Evolutionary conservation across 1,284 basidiomycete genomes (phyloP), one percentile per base, ranked within the genome.

Genomic region (Vanrija sp.): DNA sequence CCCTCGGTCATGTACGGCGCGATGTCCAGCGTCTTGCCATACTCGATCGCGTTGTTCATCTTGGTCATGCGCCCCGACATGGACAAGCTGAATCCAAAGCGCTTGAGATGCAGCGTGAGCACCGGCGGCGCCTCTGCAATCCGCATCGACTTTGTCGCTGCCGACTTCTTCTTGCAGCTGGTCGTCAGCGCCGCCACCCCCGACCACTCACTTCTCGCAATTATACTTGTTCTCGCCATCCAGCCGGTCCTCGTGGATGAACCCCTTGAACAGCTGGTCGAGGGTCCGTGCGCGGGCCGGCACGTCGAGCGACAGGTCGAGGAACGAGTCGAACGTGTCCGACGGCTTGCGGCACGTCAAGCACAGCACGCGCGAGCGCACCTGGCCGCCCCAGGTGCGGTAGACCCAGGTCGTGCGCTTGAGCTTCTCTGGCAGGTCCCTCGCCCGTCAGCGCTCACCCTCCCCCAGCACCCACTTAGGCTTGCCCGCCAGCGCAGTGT

Each of bases 71-170:
- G 88, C n/a, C 68, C 65, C 23, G 56, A 62, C 45, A 58, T 66
- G 16, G 58, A 51, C 31, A 61, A 61, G 51, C 62, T 66, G 55
- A 70, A 65, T n/a, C 64, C 67, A 75, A 99, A 99, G 18, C 96
- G 85, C 77, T 98, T 98, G 39, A 99, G 79, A 68, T 98, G 96
- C n/a, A 99, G 81, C 0, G 94, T 97, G 35, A 99, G 81, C n/a
- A 94, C 86, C 19, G 84, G 77, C 0, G 96, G 96, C 2, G 93
- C 88, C 53, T 90, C 82, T 51, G 95, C 85, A 50, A 99, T 73
- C 69, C 89, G 91, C 57, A 71, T 67, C 7, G 54, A 61, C 53
- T 73, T 49, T 4, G 54, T 63, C 36, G 72, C 72, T 15, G 62
- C 64, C n/a, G 70, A 64, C 58, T 72, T 74, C 47, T 56, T 52